Base-by-base conservation (phyloP, 441 rosid species). In the Bruguiera hainesii region DNA sequence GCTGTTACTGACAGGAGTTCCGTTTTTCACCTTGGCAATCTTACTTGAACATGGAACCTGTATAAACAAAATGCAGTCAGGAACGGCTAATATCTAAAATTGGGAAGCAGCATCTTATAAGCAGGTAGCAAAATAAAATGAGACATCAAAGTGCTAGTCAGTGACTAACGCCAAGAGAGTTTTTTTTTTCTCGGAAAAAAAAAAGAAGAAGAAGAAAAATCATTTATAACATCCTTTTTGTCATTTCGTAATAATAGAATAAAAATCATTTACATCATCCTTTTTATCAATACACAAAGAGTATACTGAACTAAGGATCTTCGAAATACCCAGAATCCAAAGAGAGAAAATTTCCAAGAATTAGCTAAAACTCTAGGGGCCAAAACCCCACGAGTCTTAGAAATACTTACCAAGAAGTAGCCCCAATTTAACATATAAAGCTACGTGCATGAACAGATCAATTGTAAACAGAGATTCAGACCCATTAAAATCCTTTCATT, bases 11-110 rank as follows among this genome's bases (percentile, higher is more conserved):
- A 71, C 50, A 65, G 89, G 53, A 64, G 80, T 73, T 52, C 76
- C 83, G 72, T 80, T 80, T 69, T 83, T 87, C 30, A 78, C 63
- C 64, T 85, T 85, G 9, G 84, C 83, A 70, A 88, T 23, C 73
- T 88, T 88, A 49, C 81, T 82, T 3, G 88, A 76, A 59, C 79
- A 78, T 46, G 82, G 81, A 63, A 77, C 89, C 96, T 89, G 73
- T 56, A 75, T 21, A 60, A 19, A 69, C 39, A 5, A 58, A 71
- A 63, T 52, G 63, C 16, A 31, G n/a, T 66, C 26, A 56, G 70
- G 16, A 69, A 59, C 33, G 60, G 49, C 56, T 7, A 29, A 19
- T 37, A 30, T 62, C 48, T 50, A 5, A 26, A 46, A 51, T 25
- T 42, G 29, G 51, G 29, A 37, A 51, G 20, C 26, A 39, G 26